Percentiles rank a stretch among this genome's conserved stretches.
Evolutionary conservation across 2,329 filamentous ascomycete species (phyloP).

Genomic region (Pseudocercospora musae): DNA sequence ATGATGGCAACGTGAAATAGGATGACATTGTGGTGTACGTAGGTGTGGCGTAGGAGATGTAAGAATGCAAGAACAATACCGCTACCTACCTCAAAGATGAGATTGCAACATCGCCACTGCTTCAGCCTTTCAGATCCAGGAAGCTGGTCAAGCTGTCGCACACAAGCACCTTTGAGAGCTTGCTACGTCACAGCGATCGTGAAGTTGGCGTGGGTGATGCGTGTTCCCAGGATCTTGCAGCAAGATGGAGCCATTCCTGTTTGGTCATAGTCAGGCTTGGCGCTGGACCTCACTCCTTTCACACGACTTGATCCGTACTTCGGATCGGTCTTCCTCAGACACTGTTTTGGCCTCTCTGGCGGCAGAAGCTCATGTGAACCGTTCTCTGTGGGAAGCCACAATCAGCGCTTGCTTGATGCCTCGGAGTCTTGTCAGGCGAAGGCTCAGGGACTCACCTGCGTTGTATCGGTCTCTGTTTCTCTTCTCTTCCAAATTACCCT

Average conservation of each 20-base stretch:
- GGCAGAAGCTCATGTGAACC: neutral
- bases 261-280: constrained; percentile 4
- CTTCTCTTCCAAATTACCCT: neutral
- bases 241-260: neutral
- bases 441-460: neutral
- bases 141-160: constrained; percentile 10
- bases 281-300: constrained; percentile 8
- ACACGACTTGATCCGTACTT: neutral
- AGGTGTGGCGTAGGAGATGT: neutral
- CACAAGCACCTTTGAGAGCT: constrained; percentile 5
- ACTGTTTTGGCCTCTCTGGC: neutral
- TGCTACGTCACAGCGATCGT: constrained; percentile 14
- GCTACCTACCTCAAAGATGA: constrained; percentile 4
- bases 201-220: constrained; percentile 13
- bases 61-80: neutral
- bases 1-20: constrained; percentile 36
- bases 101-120: constrained; percentile 15
- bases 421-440: neutral
- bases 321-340: too few relatives aligned
- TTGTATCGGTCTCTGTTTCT: neutral
- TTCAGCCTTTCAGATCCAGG: constrained; percentile 4
- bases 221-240: constrained; percentile 6
- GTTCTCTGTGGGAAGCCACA: neutral
- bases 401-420: neutral
- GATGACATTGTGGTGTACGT: constrained; percentile 17